Percentiles rank a stretch among this genome's conserved stretches.
These are phyloP conservation scores for Pichia sp. DNA, from an alignment of 1,139 yeast genomes.

Conservation along the genomic window DNA sequence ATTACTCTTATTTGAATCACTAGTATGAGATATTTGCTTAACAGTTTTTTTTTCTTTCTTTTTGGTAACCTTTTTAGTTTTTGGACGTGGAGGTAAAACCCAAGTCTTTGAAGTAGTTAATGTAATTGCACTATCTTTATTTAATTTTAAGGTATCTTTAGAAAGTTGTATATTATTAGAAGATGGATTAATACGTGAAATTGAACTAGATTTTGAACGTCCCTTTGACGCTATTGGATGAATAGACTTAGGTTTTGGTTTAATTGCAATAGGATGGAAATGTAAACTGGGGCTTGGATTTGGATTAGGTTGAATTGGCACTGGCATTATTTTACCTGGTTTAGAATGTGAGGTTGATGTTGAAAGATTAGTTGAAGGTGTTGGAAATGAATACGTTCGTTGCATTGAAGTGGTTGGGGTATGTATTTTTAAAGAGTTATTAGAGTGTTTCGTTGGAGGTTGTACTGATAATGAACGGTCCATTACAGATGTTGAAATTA, in stretches of 20 bases:
- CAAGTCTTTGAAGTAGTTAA: slow-evolving; percentile 47
- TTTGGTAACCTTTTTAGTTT: slow-evolving; percentile 43
- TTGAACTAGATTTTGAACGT: slow-evolving; percentile 5
- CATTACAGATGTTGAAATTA: too few relatives aligned
- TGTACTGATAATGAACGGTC: too few relatives aligned
- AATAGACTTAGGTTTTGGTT: slow-evolving; percentile 26
- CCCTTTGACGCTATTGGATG: slow-evolving; percentile 18
- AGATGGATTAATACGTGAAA: slow-evolving; percentile 4
- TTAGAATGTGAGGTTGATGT: background rate
- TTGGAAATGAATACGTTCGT: slow-evolving; percentile 2
- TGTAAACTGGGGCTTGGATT: slow-evolving; percentile 7
- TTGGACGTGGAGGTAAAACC: slow-evolving; percentile 62
- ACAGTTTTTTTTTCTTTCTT: slow-evolving; percentile 26
- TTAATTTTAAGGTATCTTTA: slow-evolving; percentile 14
- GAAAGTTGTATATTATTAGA: slow-evolving; percentile 14
- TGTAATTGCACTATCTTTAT: slow-evolving; percentile 16
- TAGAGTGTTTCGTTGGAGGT: background rate
- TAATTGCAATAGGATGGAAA: slow-evolving; percentile 29
- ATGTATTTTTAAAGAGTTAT: background rate
- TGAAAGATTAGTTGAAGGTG: background rate
- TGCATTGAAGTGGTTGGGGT: background rate
- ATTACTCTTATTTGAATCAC: background rate
- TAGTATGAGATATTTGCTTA: too few relatives aligned
- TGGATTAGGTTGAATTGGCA: slow-evolving; percentile 41
- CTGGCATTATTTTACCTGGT: slow-evolving; percentile 30